phyloP scores from a whole-genome alignment of 225 moss, liverwort and hornwort genomes.

The Sphagnum contortum region DNA sequence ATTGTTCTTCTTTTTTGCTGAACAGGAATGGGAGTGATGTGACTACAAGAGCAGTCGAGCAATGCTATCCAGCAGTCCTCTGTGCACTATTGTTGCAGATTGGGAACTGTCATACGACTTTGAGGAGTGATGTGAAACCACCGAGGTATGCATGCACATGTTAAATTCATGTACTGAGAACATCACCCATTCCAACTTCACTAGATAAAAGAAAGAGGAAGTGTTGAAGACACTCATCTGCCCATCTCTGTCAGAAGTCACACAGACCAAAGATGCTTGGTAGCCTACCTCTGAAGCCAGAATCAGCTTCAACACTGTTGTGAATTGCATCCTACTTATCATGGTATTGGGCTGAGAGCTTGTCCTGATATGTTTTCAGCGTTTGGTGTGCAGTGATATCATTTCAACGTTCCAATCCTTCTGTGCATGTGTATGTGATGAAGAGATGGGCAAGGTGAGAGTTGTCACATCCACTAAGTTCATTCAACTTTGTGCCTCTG shows the following conservation, averaged over 20 bases:
- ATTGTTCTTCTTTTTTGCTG: no score
- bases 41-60: conserved; percentile 58
- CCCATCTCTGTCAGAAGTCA: background rate
- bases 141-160: conserved; percentile 32
- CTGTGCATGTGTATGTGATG: conserved; percentile 88
- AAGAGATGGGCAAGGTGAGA: conserved; percentile 86
- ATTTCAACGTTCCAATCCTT: conserved; percentile 81
- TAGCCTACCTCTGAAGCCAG: no score
- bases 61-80: conserved; percentile 77
- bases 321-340: no score
- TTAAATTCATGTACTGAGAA: no score
- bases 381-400: conserved; percentile 59
- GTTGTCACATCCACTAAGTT: no score
- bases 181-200: no score
- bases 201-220: no score
- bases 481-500: no score
- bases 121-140: conserved; percentile 55
- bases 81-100: conserved; percentile 86
- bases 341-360: no score
- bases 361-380: background rate
- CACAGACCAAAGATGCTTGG: no score
- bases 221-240: no score
- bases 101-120: conserved; percentile 88
- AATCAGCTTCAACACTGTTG: no score
- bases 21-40: conserved; percentile 43